A percentile compares a stretch with the other conserved stretches of the same genome.
Evolutionary conservation across 495 filamentous ascomycete genomes (phyloP).

Genomic region (Staphylotrichum tortipilum): DNA sequence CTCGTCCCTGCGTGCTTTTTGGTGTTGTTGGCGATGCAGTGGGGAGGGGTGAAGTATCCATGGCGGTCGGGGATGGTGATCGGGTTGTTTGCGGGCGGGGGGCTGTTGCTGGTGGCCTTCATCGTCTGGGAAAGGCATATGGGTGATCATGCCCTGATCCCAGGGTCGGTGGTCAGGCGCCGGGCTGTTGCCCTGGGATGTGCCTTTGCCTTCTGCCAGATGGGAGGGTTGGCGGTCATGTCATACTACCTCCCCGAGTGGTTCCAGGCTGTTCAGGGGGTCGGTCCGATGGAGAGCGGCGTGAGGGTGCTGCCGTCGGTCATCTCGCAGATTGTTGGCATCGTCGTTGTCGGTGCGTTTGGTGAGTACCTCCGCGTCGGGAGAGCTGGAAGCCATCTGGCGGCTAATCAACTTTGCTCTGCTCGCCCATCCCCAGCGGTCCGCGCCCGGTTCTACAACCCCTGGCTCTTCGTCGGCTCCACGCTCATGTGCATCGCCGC

Average conservation of each 20-base stretch:
- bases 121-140: slow-evolving; percentile 33
- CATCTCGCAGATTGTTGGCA: slow-evolving; percentile 15
- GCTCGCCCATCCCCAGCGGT: too few species aligned
- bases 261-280: slow-evolving; percentile 51
- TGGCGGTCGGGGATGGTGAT: slow-evolving; percentile 41
- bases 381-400: too few species aligned
- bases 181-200: slow-evolving; percentile 7
- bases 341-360: background rate
- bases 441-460: slow-evolving; percentile 9
- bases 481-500: slow-evolving; percentile 5
- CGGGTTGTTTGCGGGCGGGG: slow-evolving; percentile 39
- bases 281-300: slow-evolving; percentile 36
- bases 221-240: slow-evolving; percentile 19
- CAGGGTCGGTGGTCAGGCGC: slow-evolving; percentile 10
- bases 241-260: slow-evolving; percentile 52
- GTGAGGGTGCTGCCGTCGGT: slow-evolving; percentile 39
- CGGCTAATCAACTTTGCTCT: too few species aligned
- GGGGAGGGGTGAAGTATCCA: slow-evolving; percentile 20
- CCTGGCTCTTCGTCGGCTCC: slow-evolving; percentile 12
- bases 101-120: slow-evolving; percentile 30
- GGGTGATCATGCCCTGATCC: slow-evolving; percentile 44
- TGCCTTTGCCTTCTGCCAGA: slow-evolving; percentile 15
- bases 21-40: slow-evolving; percentile 44
- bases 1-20: slow-evolving; percentile 35
- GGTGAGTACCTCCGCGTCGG: background rate